Percentiles rank a stretch among this genome's conserved stretches.
Conservation (phyloP, 1,139 yeast genomes). For the Eremothecium gossypii region DNA sequence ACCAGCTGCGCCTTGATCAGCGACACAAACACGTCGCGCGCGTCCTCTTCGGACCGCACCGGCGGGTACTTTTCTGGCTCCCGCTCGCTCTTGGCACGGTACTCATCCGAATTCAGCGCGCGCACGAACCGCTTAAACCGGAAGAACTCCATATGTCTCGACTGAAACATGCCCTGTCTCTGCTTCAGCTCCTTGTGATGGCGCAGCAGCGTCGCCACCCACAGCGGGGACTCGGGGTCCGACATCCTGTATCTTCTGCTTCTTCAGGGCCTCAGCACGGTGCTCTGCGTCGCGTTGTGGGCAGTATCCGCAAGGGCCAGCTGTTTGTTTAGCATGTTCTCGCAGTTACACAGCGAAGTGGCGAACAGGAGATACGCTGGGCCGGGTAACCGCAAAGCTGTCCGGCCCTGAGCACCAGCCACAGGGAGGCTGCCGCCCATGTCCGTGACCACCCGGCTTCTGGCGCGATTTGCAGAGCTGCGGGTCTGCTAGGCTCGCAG, state of each 20-base stretch:
- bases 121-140: slow-evolving; percentile 75
- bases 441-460: too few relatives aligned
- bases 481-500: too few relatives aligned
- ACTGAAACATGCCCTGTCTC: slow-evolving; percentile 69
- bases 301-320: too few relatives aligned
- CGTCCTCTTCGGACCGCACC: slow-evolving; percentile 43
- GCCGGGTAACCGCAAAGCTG: too few relatives aligned
- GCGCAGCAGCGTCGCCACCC: slow-evolving; percentile 64
- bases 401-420: too few relatives aligned
- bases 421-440: too few relatives aligned
- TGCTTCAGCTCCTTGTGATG: slow-evolving; percentile 59
- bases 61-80: slow-evolving; percentile 52
- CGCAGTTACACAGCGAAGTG: too few relatives aligned
- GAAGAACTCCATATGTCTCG: slow-evolving; percentile 70
- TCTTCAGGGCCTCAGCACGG: too few relatives aligned
- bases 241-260: slow-evolving; percentile 2
- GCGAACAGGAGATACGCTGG: too few relatives aligned
- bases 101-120: slow-evolving; percentile 68
- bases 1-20: slow-evolving; percentile 70
- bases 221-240: slow-evolving; percentile 35
- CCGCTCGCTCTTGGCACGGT: slow-evolving; percentile 46
- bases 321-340: too few relatives aligned
- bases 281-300: too few relatives aligned
- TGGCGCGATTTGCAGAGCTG: too few relatives aligned
- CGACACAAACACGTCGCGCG: slow-evolving; percentile 52